Percentiles rank a stretch among this genome's conserved stretches.
Evolutionary conservation across 1,139 yeast genomes (phyloP).

Genomic region (Debaryomyces nepalensis): DNA sequence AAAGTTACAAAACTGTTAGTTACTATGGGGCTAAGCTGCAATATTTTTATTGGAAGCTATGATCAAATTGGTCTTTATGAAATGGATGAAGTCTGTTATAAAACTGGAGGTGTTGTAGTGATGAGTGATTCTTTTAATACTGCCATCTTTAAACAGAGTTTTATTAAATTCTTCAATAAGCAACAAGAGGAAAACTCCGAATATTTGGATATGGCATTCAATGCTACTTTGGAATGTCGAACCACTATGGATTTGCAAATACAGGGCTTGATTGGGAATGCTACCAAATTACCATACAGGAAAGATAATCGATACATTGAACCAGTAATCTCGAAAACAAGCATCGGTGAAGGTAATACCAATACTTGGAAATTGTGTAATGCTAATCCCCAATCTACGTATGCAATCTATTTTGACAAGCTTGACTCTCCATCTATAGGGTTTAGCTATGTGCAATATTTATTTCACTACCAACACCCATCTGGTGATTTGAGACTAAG

Average conservation of each 20-base stretch:
- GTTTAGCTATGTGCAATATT: conserved; percentile 61
- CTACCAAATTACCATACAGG: conserved; percentile 43
- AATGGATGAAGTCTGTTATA: conserved; percentile 61
- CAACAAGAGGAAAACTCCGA: conserved; percentile 32
- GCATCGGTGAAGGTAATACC: conserved; percentile 57
- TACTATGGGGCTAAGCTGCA: conserved; percentile 55
- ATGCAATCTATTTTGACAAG: conserved; percentile 60
- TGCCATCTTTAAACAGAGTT: conserved; percentile 68
- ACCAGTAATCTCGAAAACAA: conserved; percentile 31
- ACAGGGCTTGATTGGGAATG: conserved; percentile 65
- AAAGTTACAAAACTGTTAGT: conserved; percentile 45
- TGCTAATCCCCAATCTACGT: conserved; percentile 59
- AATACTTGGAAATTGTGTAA: conserved; percentile 66
- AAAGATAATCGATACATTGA: conserved; percentile 30
- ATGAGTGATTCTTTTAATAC: conserved; percentile 68
- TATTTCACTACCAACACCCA: conserved; percentile 74
- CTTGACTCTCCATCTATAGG: conserved; percentile 36
- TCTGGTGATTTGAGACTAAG: conserved; percentile 48
- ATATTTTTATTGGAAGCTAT: conserved; percentile 64
- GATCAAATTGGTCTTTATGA: conserved; percentile 71
- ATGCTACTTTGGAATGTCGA: conserved; percentile 62
- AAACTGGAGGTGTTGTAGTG: conserved; percentile 66
- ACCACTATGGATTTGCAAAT: conserved; percentile 52
- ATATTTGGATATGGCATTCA: conserved; percentile 55
- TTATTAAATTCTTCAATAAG: conserved; percentile 53